Conservation (phyloP, 1,284 basidiomycete genomes). For the Boletus smithii region DNA sequence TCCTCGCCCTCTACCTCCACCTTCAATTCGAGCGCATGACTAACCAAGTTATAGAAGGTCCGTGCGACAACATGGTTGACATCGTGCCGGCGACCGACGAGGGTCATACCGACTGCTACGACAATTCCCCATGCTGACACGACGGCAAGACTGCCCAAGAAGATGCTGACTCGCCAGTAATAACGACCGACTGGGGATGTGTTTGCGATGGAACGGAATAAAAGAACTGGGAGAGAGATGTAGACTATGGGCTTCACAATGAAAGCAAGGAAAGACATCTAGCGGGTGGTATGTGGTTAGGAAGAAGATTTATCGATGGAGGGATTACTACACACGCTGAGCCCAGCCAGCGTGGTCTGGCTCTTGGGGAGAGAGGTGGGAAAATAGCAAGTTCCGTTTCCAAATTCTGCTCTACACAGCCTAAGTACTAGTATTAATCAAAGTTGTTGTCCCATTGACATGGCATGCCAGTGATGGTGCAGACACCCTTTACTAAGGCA, state of each 20-base stretch:
- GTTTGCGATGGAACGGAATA: constrained; percentile 57
- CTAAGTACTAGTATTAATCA: not conserved
- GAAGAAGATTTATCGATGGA: constrained; percentile 13
- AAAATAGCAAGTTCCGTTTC: constrained; percentile 21
- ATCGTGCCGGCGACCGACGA: constrained; percentile 75
- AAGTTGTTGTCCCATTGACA: not conserved
- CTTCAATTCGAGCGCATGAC: constrained; percentile 64
- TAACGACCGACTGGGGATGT: constrained; percentile 58
- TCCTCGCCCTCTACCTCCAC: constrained; percentile 87
- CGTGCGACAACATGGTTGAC: constrained; percentile 86
- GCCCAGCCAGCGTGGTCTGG: constrained; percentile 19
- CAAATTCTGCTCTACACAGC: not conserved
- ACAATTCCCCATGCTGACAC: constrained; percentile 77
- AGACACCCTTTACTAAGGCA: not conserved
- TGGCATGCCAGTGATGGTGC: not conserved
- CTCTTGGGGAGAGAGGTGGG: constrained; percentile 32
- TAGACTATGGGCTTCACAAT: constrained; percentile 70
- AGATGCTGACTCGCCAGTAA: constrained; percentile 73
- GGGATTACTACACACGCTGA: constrained; percentile 24
- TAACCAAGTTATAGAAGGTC: constrained; percentile 75
- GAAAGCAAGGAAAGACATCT: constrained; percentile 58
- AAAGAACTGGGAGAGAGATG: constrained; percentile 62
- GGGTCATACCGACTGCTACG: constrained; percentile 65
- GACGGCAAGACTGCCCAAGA: constrained; percentile 70
- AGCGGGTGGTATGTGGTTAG: constrained; percentile 12